Conservation (phyloP, 192 early-diverging fungal genomes). For the Backusella circina region DNA sequence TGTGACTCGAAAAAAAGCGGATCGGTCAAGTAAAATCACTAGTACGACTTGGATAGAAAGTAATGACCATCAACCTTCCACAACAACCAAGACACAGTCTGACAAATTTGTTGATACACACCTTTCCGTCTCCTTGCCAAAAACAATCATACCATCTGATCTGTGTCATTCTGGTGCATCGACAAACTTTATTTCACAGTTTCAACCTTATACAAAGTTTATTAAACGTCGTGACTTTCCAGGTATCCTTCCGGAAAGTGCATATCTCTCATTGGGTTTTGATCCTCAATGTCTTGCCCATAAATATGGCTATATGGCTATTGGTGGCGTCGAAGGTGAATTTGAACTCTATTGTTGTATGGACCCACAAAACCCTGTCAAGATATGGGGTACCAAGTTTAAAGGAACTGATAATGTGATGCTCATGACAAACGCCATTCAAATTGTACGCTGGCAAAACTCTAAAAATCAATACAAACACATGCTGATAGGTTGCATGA, state of each 20-base stretch:
- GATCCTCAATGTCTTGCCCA: slow-evolving; percentile 44
- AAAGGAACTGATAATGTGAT: slow-evolving; percentile 20
- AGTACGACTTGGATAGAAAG: slow-evolving; percentile 11
- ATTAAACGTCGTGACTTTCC: slow-evolving; percentile 13
- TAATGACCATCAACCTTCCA: neutral
- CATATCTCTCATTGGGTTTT: slow-evolving; percentile 22
- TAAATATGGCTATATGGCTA: slow-evolving; percentile 40
- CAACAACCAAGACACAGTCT: neutral
- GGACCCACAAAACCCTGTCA: slow-evolving; percentile 13
- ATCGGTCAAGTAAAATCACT: neutral
- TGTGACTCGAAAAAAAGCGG: neutral
- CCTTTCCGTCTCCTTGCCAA: slow-evolving; percentile 4
- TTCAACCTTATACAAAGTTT: slow-evolving; percentile 21
- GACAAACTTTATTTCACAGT: slow-evolving; percentile 6
- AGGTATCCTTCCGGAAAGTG: neutral
- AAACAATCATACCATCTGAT: neutral
- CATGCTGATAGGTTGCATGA: slow-evolving; percentile 25
- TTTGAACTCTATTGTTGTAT: slow-evolving; percentile 38
- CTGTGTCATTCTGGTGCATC: neutral
- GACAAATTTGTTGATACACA: slow-evolving; percentile 14
- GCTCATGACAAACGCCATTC: slow-evolving; percentile 23
- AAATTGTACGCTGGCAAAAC: slow-evolving; percentile 24
- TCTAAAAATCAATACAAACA: slow-evolving; percentile 6
- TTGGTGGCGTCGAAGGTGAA: slow-evolving; percentile 33
- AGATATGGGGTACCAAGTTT: slow-evolving; percentile 30